These are phyloP conservation scores for Hypoxylon fragiforme DNA, from an alignment of 495 filamentous ascomycete genomes.

Conservation along the genomic window DNA sequence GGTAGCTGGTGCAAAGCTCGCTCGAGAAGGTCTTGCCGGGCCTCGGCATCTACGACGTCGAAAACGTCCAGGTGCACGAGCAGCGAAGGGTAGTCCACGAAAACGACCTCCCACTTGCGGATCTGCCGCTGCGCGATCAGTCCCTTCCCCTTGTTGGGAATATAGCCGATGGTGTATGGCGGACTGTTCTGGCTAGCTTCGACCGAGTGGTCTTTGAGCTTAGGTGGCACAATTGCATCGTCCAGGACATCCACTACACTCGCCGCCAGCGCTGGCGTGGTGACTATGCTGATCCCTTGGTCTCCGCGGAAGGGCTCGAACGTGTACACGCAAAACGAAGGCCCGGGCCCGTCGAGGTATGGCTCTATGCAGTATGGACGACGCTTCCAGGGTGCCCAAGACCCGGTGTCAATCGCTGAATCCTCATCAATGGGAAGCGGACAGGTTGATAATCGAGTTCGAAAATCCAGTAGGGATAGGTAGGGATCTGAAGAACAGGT, in stretches of 20 bases:
- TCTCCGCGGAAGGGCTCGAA: slow-evolving; percentile 38
- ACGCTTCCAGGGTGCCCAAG: slow-evolving; percentile 35
- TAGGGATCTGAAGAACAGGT: slow-evolving; percentile 1
- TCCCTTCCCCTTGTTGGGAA: slow-evolving; percentile 39
- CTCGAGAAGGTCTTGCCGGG: slow-evolving; percentile 27
- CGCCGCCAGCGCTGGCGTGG: slow-evolving; percentile 30
- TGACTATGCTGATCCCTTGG: slow-evolving; percentile 38
- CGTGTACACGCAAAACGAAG: slow-evolving; percentile 43
- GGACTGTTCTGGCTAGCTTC: slow-evolving; percentile 13
- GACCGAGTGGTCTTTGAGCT: slow-evolving; percentile 15
- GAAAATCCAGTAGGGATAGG: not conserved
- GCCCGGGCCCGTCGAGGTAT: slow-evolving; percentile 3
- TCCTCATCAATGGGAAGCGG: slow-evolving; percentile 25
- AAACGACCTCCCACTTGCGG: slow-evolving; percentile 29
- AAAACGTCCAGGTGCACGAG: slow-evolving; percentile 36
- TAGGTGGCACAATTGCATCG: slow-evolving; percentile 29
- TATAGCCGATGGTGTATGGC: slow-evolving; percentile 25
- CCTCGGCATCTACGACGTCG: slow-evolving; percentile 22
- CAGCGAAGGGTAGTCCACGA: slow-evolving; percentile 37
- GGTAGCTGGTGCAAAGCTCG: slow-evolving; percentile 31
- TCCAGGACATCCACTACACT: slow-evolving; percentile 35
- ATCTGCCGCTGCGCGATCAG: slow-evolving; percentile 29
- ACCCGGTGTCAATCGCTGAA: slow-evolving; percentile 14
- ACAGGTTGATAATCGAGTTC: slow-evolving; percentile 2
- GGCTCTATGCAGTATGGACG: slow-evolving; percentile 34